These are phyloP conservation scores for Glarea lozoyensis DNA, from an alignment of 495 filamentous ascomycete genomes.

Conservation along the genomic window DNA sequence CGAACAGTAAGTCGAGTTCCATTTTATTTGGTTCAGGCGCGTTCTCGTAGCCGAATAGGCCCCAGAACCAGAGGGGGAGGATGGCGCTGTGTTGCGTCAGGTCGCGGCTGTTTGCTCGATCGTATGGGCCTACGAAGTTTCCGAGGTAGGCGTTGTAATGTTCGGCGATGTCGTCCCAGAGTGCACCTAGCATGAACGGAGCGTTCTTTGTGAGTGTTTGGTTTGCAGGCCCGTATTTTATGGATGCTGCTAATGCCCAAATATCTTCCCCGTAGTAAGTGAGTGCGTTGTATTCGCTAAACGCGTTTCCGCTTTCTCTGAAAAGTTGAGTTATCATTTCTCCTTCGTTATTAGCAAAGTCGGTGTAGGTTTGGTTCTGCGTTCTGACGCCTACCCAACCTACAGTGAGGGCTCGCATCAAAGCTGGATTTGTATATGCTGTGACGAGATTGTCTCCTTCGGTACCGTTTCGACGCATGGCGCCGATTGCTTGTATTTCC, in stretches of 20 bases:
- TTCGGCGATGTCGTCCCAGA: slow-evolving; percentile 23
- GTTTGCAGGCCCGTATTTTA: slow-evolving; percentile 22
- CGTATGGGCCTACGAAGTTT: slow-evolving; percentile 16
- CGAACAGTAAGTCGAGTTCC: slow-evolving; percentile 22
- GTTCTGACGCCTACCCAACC: slow-evolving; percentile 22
- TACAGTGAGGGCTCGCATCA: slow-evolving; percentile 24
- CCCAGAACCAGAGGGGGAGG: slow-evolving; percentile 24
- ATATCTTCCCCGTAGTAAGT: slow-evolving; percentile 25
- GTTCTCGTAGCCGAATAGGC: slow-evolving; percentile 21
- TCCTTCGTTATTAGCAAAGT: slow-evolving; percentile 23
- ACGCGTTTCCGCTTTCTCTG: slow-evolving; percentile 19
- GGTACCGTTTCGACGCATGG: slow-evolving; percentile 24
- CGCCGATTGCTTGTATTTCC: slow-evolving; percentile 23
- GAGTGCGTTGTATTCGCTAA: slow-evolving; percentile 23
- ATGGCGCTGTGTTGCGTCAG: slow-evolving; percentile 22
- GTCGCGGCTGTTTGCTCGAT: slow-evolving; percentile 24
- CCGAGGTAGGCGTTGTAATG: slow-evolving; percentile 25
- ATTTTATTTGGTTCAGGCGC: slow-evolving; percentile 22
- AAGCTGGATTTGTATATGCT: slow-evolving; percentile 21
- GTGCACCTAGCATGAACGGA: slow-evolving; percentile 14
- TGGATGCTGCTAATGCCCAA: slow-evolving; percentile 22
- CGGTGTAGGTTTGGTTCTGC: slow-evolving; percentile 22
- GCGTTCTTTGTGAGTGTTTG: slow-evolving; percentile 17
- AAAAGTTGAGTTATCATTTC: slow-evolving; percentile 19
- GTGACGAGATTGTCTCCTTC: slow-evolving; percentile 24